Conservation (phyloP, 1,284 basidiomycete species). For the Athelia psychrophila region DNA sequence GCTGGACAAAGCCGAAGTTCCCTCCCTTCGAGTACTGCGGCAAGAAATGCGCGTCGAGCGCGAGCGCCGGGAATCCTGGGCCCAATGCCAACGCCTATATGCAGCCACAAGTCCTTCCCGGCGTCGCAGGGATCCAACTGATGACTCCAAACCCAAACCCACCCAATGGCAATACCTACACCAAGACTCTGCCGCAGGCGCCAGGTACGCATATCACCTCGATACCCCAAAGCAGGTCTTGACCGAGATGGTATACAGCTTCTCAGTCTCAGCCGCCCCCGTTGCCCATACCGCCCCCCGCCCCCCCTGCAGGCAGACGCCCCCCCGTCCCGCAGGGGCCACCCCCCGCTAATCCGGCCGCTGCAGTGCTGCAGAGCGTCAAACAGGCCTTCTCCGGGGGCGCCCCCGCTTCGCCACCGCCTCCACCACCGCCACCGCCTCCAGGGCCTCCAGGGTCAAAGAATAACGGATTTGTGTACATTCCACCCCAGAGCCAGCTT, state of each 20-base stretch:
- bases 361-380: background rate
- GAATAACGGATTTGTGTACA: too few species aligned
- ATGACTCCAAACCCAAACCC: background rate
- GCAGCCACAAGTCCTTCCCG: background rate
- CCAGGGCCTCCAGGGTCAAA: too few species aligned
- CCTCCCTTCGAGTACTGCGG: constrained; percentile 47
- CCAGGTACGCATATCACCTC: too few species aligned
- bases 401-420: background rate
- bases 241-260: too few species aligned
- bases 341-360: background rate
- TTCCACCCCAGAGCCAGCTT: too few species aligned
- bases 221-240: too few species aligned
- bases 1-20: constrained; percentile 48
- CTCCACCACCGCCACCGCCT: background rate
- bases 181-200: background rate
- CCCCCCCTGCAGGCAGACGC: background rate
- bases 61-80: background rate
- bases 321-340: background rate
- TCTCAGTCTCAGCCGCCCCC: background rate
- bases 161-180: background rate
- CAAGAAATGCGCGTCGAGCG: constrained; percentile 41
- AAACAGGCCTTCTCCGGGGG: background rate
- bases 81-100: background rate
- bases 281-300: background rate
- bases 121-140: background rate